Evolutionary conservation across 2,329 filamentous ascomycete species (phyloP), one percentile per base, ranked within the genome.

Genomic region (Alternaria solani): DNA sequence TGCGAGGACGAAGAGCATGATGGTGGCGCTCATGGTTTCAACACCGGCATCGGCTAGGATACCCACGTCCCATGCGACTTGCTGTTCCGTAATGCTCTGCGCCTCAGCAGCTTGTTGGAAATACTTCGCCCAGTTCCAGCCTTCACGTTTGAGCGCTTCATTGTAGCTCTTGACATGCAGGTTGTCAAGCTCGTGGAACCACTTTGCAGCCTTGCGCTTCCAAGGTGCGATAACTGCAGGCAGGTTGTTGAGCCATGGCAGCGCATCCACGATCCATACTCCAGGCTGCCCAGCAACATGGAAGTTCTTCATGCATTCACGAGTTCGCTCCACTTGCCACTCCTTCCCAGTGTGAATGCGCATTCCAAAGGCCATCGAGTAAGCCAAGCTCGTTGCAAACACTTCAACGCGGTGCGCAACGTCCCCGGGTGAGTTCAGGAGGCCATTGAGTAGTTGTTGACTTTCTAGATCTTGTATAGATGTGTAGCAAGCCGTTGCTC

Each of bases 401-500:
- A 75, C 57, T 82, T 77, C 23, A 75, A 70, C n/a, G 38, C 38
- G 18, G 9, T 39, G 38, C 38, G 38, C 38, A 8, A 39, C 75
- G 51, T 75, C 74, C 18, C 73, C 71, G 49, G 72, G 55, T 1
- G 73, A 66, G 0, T 41, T 41, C 2, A 84, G 61, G 0, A 83
- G 55, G 14, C 82, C 79, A 6, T 70, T 69, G 1, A 84, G 54
- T 0, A 83, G 66, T 54, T 81, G 79, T 47, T 73, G 78, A 39
- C 76, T 79, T 16, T 84, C 82, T 1, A 84, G 53, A 5, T 82
- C 79, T 59, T 83, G 81, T 0, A 84, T 55, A 0, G 73, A 64
- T 1, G 65, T 71, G 52, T 82, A 83, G 0, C 67, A 72, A 2
- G 58, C 63, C 0, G 69, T 70, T 1, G 70, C 68, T 1, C 71